Evolutionary conservation across 306 rosid species (phyloP), one percentile per base, ranked within the genome.

Genomic region (Castanopsis chinensis): DNA sequence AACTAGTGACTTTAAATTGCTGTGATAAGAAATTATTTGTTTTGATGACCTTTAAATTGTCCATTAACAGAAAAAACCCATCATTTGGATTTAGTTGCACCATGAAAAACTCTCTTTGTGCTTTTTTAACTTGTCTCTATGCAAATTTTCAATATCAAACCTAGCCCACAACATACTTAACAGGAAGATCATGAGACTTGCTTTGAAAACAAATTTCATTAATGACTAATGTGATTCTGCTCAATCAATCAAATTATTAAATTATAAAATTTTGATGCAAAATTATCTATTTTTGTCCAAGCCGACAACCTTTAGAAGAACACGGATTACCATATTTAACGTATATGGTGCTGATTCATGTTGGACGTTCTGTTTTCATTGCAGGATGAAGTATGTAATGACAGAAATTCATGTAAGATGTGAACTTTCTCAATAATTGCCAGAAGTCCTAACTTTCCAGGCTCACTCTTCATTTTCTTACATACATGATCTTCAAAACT

Each of bases 261-360:
- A 15, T 58, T 35, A 33, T n/a, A 25, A 21, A 19, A 25, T 35
- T 58, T 27, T 76, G 25, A 32, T 41, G 10, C 67, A 53, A 51
- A 65, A 14, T 33, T 33, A 33, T 65, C 18, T 56, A 52, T 74
- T 77, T 57, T 79, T 82, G 63, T 81, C 74, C 86, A 95, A 96
- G 99, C 56, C 88, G 99, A 61, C 98, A 92, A 1, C 88, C 98
- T 25, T 79, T 95, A 1, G 94, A 90, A 78, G 92, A 95, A 80
- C 71, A 33, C 17, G 61, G 60, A 64, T 37, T 74, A 52, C 19
- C 58, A n/a, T 63, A 65, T 75, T 52, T 82, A 67, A 30, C 28
- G 53, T 65, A 6, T 51, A 14, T 72, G 43, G 69, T 67, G 60
- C 74, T 81, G 33, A 77, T 58, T n/a, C 71, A 45, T 37, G 28